Percentiles rank a stretch among this genome's conserved stretches.
phyloP scores from a whole-genome alignment of 2,329 filamentous ascomycete genomes.

The Didymella glomerata region DNA sequence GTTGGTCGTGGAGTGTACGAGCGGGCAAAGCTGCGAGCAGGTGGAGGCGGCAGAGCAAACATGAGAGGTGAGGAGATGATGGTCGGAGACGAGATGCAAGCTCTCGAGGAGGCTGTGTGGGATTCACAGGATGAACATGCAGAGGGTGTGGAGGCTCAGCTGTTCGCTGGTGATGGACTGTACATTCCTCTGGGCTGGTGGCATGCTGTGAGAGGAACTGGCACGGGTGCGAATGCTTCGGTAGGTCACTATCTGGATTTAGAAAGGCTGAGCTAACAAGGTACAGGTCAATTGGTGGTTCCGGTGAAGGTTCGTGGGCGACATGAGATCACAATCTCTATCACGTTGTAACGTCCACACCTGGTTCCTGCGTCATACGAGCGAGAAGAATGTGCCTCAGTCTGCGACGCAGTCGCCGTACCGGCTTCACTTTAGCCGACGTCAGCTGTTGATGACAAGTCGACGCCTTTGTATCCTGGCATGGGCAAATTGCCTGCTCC shows the following conservation, averaged over 20 bases:
- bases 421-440: too few species aligned
- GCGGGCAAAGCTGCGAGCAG: conserved; percentile 46
- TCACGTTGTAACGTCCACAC: background rate
- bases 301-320: conserved; percentile 58
- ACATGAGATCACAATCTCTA: background rate
- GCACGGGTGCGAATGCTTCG: conserved; percentile 65
- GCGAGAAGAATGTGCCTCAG: background rate
- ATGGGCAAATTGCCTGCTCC: background rate
- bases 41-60: conserved; percentile 58
- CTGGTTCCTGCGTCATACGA: background rate
- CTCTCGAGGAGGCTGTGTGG: conserved; percentile 78
- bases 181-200: conserved; percentile 88
- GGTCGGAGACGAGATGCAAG: conserved; percentile 74
- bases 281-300: conserved; percentile 81
- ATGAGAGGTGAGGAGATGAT: conserved; percentile 91
- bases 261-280: conserved; percentile 29
- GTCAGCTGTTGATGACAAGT: background rate
- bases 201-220: conserved; percentile 78
- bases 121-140: conserved; percentile 35
- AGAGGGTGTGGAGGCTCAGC: conserved; percentile 48
- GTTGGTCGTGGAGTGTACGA: conserved; percentile 72
- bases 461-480: background rate
- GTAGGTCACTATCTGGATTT: conserved; percentile 47
- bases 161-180: conserved; percentile 73
- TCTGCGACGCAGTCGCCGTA: background rate